phyloP scores from a whole-genome alignment of 108 stramenopile genomes.

The Craspedostauros australis region DNA sequence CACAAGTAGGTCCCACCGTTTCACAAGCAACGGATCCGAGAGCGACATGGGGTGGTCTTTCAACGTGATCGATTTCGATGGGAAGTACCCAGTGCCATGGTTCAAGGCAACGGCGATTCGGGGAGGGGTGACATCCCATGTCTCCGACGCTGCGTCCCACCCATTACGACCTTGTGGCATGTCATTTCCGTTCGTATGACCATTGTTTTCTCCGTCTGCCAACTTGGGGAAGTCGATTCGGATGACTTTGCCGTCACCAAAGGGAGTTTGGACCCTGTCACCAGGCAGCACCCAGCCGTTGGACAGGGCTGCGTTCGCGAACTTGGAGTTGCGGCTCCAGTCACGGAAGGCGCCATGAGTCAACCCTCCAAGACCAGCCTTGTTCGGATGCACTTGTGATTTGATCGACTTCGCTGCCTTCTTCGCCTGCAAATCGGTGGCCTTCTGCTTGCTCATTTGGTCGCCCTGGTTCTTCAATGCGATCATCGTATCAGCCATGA shows the following conservation, averaged over 20 bases:
- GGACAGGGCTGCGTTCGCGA: slow-evolving; percentile 25
- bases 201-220: slow-evolving; percentile 11
- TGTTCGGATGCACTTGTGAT: too few relatives aligned
- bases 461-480: too few relatives aligned
- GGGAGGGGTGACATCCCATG: slow-evolving; percentile 8
- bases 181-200: slow-evolving; percentile 7
- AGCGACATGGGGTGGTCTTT: slow-evolving; percentile 31
- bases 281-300: slow-evolving; percentile 74
- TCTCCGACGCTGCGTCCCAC: not conserved
- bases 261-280: slow-evolving; percentile 65
- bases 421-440: too few relatives aligned
- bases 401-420: too few relatives aligned
- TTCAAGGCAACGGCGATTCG: slow-evolving; percentile 39
- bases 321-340: slow-evolving; percentile 23
- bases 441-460: too few relatives aligned
- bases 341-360: slow-evolving; percentile 19
- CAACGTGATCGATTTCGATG: slow-evolving; percentile 8
- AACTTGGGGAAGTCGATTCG: slow-evolving; percentile 2
- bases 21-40: slow-evolving; percentile 44
- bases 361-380: slow-evolving; percentile 65
- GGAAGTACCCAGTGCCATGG: slow-evolving; percentile 51
- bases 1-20: slow-evolving; percentile 59
- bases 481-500: too few relatives aligned
- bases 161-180: not conserved
- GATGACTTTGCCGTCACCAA: slow-evolving; percentile 57